Conservation (phyloP, 2,329 filamentous ascomycete species). For the Diaporthe ampelina region DNA sequence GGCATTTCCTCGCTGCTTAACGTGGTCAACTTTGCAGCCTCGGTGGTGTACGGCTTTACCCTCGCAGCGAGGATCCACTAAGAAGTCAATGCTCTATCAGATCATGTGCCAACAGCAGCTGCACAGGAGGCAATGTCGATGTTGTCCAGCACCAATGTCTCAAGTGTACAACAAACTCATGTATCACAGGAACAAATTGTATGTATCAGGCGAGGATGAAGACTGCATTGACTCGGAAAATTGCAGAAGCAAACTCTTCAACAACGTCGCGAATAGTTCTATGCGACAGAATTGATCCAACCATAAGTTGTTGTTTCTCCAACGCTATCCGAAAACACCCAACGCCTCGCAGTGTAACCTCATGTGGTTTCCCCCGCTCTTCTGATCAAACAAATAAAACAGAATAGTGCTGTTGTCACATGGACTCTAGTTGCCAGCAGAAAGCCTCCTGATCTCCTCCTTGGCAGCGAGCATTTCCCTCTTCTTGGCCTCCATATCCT, state of each 20-base stretch:
- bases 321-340: not conserved
- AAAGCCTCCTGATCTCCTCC: slow-evolving; percentile 43
- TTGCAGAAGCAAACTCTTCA: not conserved
- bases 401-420: not conserved
- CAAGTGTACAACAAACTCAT: not conserved
- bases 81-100: not conserved
- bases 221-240: slow-evolving; percentile 19
- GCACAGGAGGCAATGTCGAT: not conserved
- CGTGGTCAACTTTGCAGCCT: slow-evolving; percentile 76
- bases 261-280: not conserved
- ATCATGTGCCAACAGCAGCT: not conserved
- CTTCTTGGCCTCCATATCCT: slow-evolving; percentile 63
- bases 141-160: not conserved
- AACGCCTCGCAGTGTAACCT: slow-evolving; percentile 24
- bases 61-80: slow-evolving; percentile 74
- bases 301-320: not conserved
- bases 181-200: not conserved
- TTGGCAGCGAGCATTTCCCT: slow-evolving; percentile 59
- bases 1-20: slow-evolving; percentile 87
- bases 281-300: not conserved
- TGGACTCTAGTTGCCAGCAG: slow-evolving; percentile 14
- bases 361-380: slow-evolving; percentile 7
- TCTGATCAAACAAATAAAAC: not conserved
- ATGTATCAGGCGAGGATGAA: not conserved
- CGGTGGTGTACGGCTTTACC: slow-evolving; percentile 82